These are phyloP conservation scores for Ascochyta viciae-villosae DNA, from an alignment of 2,329 filamentous ascomycete genomes.

Conservation along the genomic window DNA sequence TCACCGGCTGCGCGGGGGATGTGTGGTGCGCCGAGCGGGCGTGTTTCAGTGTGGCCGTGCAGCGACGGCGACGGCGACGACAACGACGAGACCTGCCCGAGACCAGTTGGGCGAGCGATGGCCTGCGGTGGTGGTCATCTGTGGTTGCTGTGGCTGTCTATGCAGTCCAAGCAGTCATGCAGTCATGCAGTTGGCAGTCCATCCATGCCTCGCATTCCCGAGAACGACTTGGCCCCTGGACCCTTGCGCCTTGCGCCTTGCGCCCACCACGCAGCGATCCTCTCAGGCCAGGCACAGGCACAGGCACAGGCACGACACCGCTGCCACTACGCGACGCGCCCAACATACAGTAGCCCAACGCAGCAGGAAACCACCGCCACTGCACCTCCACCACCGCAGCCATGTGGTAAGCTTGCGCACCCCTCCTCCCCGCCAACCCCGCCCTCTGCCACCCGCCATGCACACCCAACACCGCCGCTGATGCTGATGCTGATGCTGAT, in stretches of 20 bases:
- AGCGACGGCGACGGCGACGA: neutral
- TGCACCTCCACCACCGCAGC: neutral
- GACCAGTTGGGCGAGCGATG: neutral
- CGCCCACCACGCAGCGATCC: no score
- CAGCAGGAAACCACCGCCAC: neutral
- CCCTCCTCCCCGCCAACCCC: conserved; percentile 6
- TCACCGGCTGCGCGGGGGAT: no score
- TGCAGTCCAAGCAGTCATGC: no score
- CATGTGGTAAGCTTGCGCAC: conserved; percentile 37
- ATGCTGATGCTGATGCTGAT: neutral
- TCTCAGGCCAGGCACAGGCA: neutral
- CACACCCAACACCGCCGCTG: conserved; percentile 24
- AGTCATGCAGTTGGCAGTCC: neutral
- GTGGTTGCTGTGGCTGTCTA: neutral
- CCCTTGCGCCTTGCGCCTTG: no score
- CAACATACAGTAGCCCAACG: no score
- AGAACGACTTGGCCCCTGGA: no score
- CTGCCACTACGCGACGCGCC: neutral
- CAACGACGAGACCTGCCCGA: neutral
- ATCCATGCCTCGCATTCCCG: neutral
- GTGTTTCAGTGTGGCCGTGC: conserved; percentile 31
- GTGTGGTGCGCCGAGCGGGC: conserved; percentile 14
- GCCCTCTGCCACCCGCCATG: conserved; percentile 17
- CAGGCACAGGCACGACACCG: no score
- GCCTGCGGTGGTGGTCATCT: neutral